Conservation (phyloP, 306 rosid species). For the Malus fusca region DNA sequence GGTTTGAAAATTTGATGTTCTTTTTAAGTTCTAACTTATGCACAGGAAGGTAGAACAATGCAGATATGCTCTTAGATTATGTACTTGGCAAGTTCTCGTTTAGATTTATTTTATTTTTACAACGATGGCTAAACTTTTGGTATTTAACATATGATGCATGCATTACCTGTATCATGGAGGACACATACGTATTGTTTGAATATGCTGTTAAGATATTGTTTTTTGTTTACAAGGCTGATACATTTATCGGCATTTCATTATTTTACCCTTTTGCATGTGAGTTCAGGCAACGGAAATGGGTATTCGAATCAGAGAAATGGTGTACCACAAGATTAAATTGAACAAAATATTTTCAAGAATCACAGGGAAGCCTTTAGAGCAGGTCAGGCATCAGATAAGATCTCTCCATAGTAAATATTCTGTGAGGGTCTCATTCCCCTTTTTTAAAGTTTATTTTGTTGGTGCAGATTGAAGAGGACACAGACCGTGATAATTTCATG, state of each 20-base stretch:
- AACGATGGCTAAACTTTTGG: too few relatives aligned
- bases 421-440: neutral
- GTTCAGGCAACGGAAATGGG: slow-evolving; percentile 73
- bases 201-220: neutral
- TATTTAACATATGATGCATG: too few relatives aligned
- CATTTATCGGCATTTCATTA: neutral
- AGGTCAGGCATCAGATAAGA: slow-evolving; percentile 38
- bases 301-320: slow-evolving; percentile 76
- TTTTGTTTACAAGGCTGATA: neutral
- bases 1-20: neutral
- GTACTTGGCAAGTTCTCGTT: too few relatives aligned
- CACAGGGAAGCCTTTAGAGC: slow-evolving; percentile 67
- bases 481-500: slow-evolving; percentile 85
- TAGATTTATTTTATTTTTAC: too few relatives aligned
- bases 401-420: neutral
- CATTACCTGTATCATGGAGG: neutral
- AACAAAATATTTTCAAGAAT: slow-evolving; percentile 80
- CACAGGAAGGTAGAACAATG: too few relatives aligned
- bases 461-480: slow-evolving; percentile 69
- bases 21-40: too few relatives aligned
- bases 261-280: neutral
- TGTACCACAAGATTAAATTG: slow-evolving; percentile 75
- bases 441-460: neutral
- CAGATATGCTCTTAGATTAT: too few relatives aligned
- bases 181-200: neutral